Evolutionary conservation across 1,139 yeast genomes (phyloP).

Genomic region (Lipomyces yarrowii): DNA sequence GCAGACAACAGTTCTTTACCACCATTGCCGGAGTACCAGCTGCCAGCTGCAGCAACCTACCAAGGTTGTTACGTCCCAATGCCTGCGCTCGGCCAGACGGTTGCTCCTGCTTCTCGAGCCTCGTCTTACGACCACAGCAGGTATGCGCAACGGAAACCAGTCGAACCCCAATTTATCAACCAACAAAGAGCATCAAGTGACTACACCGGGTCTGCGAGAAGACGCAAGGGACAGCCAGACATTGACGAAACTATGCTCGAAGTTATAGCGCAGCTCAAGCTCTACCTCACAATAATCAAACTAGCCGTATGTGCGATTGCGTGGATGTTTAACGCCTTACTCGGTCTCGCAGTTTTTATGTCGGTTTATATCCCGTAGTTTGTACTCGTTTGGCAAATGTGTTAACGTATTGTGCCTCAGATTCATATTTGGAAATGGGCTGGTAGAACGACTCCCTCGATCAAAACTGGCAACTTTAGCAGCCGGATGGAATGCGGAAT

Average conservation of each 20-base stretch:
- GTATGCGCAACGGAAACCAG: not conserved
- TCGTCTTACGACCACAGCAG: not conserved
- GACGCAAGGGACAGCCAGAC: not conserved
- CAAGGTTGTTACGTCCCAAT: conserved; percentile 5
- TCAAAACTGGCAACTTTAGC: not conserved
- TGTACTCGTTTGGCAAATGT: not conserved
- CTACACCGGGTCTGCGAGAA: not conserved
- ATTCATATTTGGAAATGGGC: not conserved
- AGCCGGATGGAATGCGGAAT: not conserved
- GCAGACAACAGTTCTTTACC: not conserved
- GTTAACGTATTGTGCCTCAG: not conserved
- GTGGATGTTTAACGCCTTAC: conserved; percentile 7
- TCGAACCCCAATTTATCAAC: not conserved
- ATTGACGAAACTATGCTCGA: not conserved
- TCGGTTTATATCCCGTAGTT: not conserved
- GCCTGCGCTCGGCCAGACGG: not conserved
- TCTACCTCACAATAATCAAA: conserved; percentile 5
- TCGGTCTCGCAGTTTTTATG: conserved; percentile 14
- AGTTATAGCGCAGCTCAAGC: conserved; percentile 1
- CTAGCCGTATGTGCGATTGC: conserved; percentile 14
- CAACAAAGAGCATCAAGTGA: not conserved
- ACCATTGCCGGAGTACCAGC: not conserved
- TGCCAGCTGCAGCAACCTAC: not conserved
- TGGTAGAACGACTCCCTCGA: not conserved
- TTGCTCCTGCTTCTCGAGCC: not conserved